These are phyloP conservation scores for Podospora pseudoanserina DNA, from an alignment of 495 filamentous ascomycete genomes.

Conservation along the genomic window DNA sequence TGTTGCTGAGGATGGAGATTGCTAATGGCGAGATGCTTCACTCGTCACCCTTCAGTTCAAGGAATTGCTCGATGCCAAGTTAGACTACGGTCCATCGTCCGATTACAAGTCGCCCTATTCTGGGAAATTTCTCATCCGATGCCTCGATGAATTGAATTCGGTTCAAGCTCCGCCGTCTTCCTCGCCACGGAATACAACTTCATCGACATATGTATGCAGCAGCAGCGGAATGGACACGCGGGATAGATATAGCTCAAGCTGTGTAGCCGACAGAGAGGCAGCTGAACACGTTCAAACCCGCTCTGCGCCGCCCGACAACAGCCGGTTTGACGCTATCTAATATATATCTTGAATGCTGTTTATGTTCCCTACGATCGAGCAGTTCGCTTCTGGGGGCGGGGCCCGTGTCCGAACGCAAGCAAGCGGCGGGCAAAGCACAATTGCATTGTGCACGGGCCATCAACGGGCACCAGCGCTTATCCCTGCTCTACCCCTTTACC, in stretches of 20 bases:
- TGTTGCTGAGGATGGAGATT: background rate
- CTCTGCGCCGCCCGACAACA: conserved; percentile 8
- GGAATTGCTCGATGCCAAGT: background rate
- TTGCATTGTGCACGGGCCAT: background rate
- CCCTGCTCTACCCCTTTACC: conserved; percentile 3
- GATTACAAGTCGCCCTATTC: background rate
- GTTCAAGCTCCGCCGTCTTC: background rate
- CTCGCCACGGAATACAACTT: background rate
- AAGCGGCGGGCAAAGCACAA: background rate
- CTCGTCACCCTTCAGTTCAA: background rate
- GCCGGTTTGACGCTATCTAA: background rate
- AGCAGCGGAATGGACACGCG: background rate
- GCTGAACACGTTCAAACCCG: background rate
- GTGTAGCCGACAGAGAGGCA: background rate
- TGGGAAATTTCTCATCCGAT: background rate
- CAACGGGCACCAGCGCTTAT: background rate
- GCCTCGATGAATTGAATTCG: background rate
- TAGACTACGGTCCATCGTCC: background rate
- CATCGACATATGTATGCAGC: background rate
- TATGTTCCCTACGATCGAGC: background rate
- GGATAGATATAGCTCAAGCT: background rate
- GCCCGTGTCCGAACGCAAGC: background rate
- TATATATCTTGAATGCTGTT: conserved; percentile 6
- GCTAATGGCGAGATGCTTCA: background rate
- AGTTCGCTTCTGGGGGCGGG: conserved; percentile 1